A percentile compares a stretch with the other conserved stretches of the same genome.
Evolutionary conservation across 345 rosid species (phyloP).

Genomic region (Bruguiera gymnorhiza): DNA sequence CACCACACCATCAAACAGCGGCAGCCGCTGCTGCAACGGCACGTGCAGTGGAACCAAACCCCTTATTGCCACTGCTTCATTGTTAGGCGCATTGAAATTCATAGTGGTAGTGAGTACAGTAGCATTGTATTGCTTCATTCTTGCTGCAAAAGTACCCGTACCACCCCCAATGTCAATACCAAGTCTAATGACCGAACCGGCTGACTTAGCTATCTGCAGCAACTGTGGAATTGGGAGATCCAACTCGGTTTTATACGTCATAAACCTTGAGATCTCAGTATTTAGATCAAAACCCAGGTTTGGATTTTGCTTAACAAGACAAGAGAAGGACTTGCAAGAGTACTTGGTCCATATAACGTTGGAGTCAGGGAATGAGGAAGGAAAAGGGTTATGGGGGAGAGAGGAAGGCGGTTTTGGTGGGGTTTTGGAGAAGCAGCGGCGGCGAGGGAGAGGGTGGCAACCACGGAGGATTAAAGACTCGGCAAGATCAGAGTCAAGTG

Average conservation of each 20-base stretch:
- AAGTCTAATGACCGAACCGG: constrained; percentile 56
- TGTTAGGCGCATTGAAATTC: constrained; percentile 87
- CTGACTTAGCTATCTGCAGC: constrained; percentile 57
- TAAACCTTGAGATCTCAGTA: constrained; percentile 46
- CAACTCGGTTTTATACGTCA: constrained; percentile 56
- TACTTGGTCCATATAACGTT: constrained; percentile 68
- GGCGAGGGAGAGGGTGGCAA: constrained; percentile 97
- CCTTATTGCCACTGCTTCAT: constrained; percentile 81
- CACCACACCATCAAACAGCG: constrained; percentile 82
- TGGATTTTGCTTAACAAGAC: constrained; percentile 53
- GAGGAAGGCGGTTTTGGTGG: constrained; percentile 49
- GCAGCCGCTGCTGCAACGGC: constrained; percentile 90
- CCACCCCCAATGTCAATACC: constrained; percentile 94
- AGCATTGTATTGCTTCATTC: constrained; percentile 67
- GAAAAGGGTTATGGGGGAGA: constrained; percentile 49
- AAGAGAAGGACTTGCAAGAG: constrained; percentile 67
- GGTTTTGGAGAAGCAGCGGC: constrained; percentile 90
- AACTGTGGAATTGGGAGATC: constrained; percentile 91
- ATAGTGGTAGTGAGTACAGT: constrained; percentile 82
- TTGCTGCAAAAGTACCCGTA: constrained; percentile 79
- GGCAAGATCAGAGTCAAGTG: constrained; percentile 64
- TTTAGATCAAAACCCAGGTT: constrained; percentile 58
- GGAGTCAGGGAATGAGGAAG: constrained; percentile 59
- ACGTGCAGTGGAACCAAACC: constrained; percentile 85
- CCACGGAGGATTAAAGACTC: constrained; percentile 90